Base-by-base conservation (phyloP, 73 alveolate species). In the Effrenium voratum region DNA sequence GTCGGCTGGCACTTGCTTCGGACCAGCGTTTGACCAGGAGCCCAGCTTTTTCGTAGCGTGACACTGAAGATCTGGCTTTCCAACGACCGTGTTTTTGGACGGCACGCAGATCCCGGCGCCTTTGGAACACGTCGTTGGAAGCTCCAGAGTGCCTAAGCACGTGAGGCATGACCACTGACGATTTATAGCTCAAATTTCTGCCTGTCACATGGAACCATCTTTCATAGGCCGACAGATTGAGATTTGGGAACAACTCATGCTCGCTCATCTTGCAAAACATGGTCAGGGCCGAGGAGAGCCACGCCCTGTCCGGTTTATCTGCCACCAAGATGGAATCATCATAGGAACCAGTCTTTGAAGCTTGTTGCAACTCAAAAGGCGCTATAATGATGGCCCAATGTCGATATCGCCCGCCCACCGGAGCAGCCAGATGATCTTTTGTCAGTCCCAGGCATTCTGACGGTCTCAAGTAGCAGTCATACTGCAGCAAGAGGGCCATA, bases 81-180 rank as follows among this genome's bases (percentile, higher is more conserved):
- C 95, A 88, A 4, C 95, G 66, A 5, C 95, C 95, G 0, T 75
- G 70, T 32, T 88, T 88, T 55, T 88, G 95, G 30, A 88, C 44
- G 6, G 40, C 72, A 15, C 0, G 49, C 50, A 68, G 55, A 30
- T 5, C 16, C 5, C 97, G 41, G 2, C 97, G 8, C 0, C 41
- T 8, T 43, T 44, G 72, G n/a, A 30, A 63, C 2, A 30, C 43
- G 57, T 90, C 97, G n/a, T 70, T 68, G 52, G 59, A 32, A 12
- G 97, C 97, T 0, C 87, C 97, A 0, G 88, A 12, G 15, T 90
- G 97, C 30, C 87, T 73, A 19, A 90, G 32, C 3, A 66, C 55
- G n/a, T 90, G 73, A 1, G 96, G 96, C 41, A 26, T 30, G 34
- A 63, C n/a, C 38, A 55, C 34, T 5, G 38, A 30, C 0, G 46